phyloP scores from a whole-genome alignment of 352 stramenopile species.

The Phytophthora citrophthora region DNA sequence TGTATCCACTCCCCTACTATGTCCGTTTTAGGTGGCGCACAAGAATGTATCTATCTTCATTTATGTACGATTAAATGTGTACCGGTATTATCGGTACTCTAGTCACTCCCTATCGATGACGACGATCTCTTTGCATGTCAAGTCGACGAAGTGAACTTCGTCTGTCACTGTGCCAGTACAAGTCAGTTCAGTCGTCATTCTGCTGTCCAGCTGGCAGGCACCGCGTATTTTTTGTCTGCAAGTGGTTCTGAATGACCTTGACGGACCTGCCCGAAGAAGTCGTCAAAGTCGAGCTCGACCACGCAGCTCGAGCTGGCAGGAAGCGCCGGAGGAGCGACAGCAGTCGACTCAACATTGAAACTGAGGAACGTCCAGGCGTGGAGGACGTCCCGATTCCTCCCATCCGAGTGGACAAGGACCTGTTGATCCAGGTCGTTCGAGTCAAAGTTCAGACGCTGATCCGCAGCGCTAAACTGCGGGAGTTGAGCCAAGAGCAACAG shows the following conservation, averaged over 20 bases:
- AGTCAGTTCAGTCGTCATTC: slow-evolving; percentile 34
- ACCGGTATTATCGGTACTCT: slow-evolving; percentile 1
- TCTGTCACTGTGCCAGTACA: slow-evolving; percentile 18
- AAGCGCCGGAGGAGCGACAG: slow-evolving; percentile 24
- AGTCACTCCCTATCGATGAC: slow-evolving; percentile 4
- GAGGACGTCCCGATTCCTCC: slow-evolving; percentile 26
- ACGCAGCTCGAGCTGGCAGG: not conserved
- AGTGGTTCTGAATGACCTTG: slow-evolving; percentile 16
- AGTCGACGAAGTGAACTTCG: slow-evolving; percentile 28
- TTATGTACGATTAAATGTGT: not conserved
- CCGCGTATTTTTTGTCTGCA: slow-evolving; percentile 2
- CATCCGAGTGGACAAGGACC: slow-evolving; percentile 46
- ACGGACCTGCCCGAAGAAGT: slow-evolving; percentile 23
- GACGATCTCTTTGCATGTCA: slow-evolving; percentile 21
- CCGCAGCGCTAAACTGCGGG: slow-evolving; percentile 27
- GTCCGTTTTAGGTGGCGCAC: not conserved
- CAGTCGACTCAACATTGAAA: slow-evolving; percentile 12
- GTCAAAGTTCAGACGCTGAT: slow-evolving; percentile 41
- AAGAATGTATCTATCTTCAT: slow-evolving; percentile 6
- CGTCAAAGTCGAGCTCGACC: slow-evolving; percentile 6
- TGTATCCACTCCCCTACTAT: slow-evolving; percentile 17
- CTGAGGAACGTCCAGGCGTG: not conserved
- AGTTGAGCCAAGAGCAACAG: slow-evolving; percentile 9
- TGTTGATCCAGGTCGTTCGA: slow-evolving; percentile 49
- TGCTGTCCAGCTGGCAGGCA: slow-evolving; percentile 10